Conservation (phyloP, 768 basidiomycete genomes). For the Rossbeevera mucosa region DNA sequence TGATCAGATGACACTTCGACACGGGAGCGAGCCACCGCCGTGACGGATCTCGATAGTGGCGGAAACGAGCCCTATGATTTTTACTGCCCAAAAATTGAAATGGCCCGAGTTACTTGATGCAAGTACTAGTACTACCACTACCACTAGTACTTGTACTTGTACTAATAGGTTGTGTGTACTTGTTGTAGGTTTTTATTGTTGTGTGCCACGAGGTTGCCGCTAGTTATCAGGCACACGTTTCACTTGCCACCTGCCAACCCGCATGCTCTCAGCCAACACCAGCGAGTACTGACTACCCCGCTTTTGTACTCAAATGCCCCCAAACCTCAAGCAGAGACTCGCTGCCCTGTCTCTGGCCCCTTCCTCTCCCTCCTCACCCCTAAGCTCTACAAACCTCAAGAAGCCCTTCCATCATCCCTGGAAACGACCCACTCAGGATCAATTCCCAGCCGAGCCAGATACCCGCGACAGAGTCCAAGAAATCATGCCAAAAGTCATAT, state of each 20-base stretch:
- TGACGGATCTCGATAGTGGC: too few relatives aligned
- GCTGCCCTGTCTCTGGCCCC: slow-evolving; percentile 55
- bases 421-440: slow-evolving; percentile 37
- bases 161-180: too few relatives aligned
- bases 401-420: slow-evolving; percentile 52
- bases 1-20: background rate
- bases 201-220: background rate
- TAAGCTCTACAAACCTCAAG: slow-evolving; percentile 19
- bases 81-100: too few relatives aligned
- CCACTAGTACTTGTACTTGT: too few relatives aligned
- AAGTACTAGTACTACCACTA: too few relatives aligned
- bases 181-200: background rate
- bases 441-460: slow-evolving; percentile 23
- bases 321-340: slow-evolving; percentile 62
- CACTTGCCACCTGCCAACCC: background rate
- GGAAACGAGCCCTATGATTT: too few relatives aligned
- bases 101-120: too few relatives aligned
- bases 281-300: background rate
- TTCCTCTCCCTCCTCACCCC: slow-evolving; percentile 43
- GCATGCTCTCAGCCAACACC: slow-evolving; percentile 6
- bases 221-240: background rate
- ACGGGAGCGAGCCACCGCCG: background rate
- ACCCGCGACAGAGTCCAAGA: slow-evolving; percentile 50
- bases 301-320: slow-evolving; percentile 18
- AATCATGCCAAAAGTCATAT: slow-evolving; percentile 68